Evolutionary conservation across 306 rosid genomes (phyloP).

Genomic region (Corylus avellana): DNA sequence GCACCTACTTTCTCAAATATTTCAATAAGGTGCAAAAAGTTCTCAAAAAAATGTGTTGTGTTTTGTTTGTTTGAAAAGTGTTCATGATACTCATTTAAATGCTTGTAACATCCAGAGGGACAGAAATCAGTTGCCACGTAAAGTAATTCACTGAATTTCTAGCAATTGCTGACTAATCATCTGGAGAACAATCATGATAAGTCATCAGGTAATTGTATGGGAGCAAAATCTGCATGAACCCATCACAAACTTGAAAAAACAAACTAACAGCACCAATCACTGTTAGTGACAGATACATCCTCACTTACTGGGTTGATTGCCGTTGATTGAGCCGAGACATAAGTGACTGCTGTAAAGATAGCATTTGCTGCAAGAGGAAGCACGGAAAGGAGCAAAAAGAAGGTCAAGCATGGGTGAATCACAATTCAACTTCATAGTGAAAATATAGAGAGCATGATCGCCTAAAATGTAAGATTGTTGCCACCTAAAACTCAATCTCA

Average conservation of each 20-base stretch:
- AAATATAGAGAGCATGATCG: background rate
- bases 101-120: background rate
- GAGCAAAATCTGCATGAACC: background rate
- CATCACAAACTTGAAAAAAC: background rate
- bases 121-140: background rate
- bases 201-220: background rate
- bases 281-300: background rate
- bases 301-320: slow-evolving; percentile 51
- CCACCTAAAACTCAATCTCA: background rate
- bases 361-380: slow-evolving; percentile 50
- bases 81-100: background rate
- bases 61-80: no score
- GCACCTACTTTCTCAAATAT: no score
- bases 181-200: background rate
- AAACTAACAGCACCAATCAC: background rate
- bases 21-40: no score
- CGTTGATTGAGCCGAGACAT: slow-evolving; percentile 48
- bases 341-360: slow-evolving; percentile 49
- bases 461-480: background rate
- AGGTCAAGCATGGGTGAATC: background rate
- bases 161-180: background rate
- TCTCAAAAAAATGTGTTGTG: no score
- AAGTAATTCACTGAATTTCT: background rate
- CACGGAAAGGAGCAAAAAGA: background rate
- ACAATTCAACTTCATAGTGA: background rate